Conservation (phyloP, 805 yeast species). For the Hanseniaspora occidentalis region DNA sequence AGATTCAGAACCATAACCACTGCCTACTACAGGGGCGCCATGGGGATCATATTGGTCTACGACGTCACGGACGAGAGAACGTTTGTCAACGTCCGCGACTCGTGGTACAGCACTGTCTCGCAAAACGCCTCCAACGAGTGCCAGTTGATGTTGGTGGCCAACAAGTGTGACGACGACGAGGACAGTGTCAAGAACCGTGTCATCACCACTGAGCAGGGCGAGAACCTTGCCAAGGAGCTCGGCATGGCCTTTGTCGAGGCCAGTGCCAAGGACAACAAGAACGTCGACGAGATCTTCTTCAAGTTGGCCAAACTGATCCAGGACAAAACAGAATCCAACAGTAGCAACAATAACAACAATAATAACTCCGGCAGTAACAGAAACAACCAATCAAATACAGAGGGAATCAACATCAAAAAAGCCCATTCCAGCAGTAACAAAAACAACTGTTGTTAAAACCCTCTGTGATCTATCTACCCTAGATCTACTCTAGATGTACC, state of each 20-base stretch:
- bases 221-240: conserved; percentile 71
- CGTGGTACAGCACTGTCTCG: conserved; percentile 88
- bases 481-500: no score
- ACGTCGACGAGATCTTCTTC: conserved; percentile 86
- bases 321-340: conserved; percentile 50
- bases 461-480: not conserved
- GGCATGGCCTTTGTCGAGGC: conserved; percentile 91
- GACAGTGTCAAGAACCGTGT: conserved; percentile 52
- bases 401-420: not conserved
- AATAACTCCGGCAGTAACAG: not conserved
- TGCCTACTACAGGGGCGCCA: conserved; percentile 84
- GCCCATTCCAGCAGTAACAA: not conserved
- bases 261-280: conserved; percentile 84
- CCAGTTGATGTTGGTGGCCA: conserved; percentile 86
- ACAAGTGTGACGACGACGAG: conserved; percentile 63
- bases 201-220: conserved; percentile 84
- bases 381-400: not conserved
- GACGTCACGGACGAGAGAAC: conserved; percentile 85
- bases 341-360: conserved; percentile 6
- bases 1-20: conserved; percentile 88
- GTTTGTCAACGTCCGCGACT: conserved; percentile 76
- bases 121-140: conserved; percentile 97
- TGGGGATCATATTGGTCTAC: conserved; percentile 74
- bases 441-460: not conserved
- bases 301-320: conserved; percentile 78